Percentiles rank a stretch among this genome's conserved stretches.
Conservation (phyloP, 129 eudicot genomes). For the carrot (Daucus carota) region DH1_v3.0 NC_030387.2:37108001-37108500, state of each 20-base stretch:
- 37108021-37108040: neutral
- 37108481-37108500: conserved; percentile 70
- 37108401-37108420: neutral
- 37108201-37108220: neutral
- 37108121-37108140: conserved; percentile 27
- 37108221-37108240: neutral
- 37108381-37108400: neutral
- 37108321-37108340: neutral
- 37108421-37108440: neutral
- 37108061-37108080: neutral
- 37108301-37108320: neutral
- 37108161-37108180: conserved; percentile 81
- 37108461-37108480: neutral
- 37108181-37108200: conserved; percentile 15
- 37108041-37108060: neutral
- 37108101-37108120: neutral
- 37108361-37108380: neutral
- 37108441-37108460: neutral
- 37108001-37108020: neutral
- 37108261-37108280: neutral
- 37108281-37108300: neutral
- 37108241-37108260: neutral
- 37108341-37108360: neutral
- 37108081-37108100: neutral
- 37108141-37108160: conserved; percentile 57